Base-by-base conservation (phyloP, 768 basidiomycete genomes). In the Cystofilobasidium bisporidii region DNA sequence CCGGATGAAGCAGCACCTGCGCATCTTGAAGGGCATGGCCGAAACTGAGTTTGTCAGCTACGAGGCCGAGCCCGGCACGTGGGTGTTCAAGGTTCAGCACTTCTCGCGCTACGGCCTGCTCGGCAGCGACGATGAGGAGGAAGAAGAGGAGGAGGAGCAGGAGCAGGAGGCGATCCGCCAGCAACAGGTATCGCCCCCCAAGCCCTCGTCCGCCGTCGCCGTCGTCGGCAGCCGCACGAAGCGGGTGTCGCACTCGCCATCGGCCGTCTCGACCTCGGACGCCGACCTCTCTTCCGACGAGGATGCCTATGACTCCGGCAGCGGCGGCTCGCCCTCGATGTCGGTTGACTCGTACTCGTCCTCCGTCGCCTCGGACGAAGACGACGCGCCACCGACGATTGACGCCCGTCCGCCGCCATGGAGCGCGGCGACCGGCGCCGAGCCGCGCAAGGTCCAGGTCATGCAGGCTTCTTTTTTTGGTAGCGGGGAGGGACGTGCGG, bases 31-130 rank as follows among this genome's bases (percentile, higher is more conserved):
- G 80, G 82, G 81, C 63, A 91, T 93, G 83, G 86, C 86, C 75
- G 86, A 87, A 64, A 97, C 93, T 47, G 83, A 83, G 58, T 97
- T 92, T 73, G 85, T 88, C 75, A 79, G 78, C 73, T 98, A 88
- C 76, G 87, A 91, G 67, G 81, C 85, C 63, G 80, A 80, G 72
- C 84, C 85, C 72, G 96, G 96, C 61, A 86, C 83, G 77, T 97
- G 94, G 94, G 87, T 85, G 60, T 98, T 99, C 79, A 85, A 82
- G 36, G 96, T 98, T 70, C 86, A 91, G 75, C 91, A 94, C 79
- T 99, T 97, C 81, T 77, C 76, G 41, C 65, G 71, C 47, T 78
- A 77, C 60, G 77, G 77, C 32, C 63, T 76, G 24, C 64, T 64
- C 32, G 74, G 73, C 15, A 60, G 65, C 10, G 75, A 75, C 56